Conservation (phyloP, 129 eudicot species). For the Erigeron canadensis region DNA sequence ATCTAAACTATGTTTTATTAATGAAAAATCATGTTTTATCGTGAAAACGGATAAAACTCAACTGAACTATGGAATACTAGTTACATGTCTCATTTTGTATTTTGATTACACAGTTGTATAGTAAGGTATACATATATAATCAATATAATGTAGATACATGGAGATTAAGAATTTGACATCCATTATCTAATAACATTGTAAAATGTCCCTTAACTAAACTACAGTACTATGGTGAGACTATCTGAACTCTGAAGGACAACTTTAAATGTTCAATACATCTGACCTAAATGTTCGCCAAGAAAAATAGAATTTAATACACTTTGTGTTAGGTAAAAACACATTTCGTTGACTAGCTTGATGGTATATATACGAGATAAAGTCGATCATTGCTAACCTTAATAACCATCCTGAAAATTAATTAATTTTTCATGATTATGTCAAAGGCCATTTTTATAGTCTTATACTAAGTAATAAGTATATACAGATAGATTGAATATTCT, state of each 20-base stretch:
- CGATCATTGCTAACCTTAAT: conserved; percentile 2
- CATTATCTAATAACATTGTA: no score
- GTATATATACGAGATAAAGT: not conserved
- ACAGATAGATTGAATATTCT: no score
- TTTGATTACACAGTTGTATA: no score
- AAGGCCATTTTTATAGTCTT: not conserved
- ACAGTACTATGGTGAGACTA: no score
- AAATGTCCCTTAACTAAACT: no score
- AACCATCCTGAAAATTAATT: not conserved
- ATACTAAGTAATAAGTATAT: no score
- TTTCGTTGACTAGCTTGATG: conserved; percentile 5
- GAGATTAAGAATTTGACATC: no score
- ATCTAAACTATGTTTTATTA: not conserved
- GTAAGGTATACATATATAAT: no score
- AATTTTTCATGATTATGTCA: not conserved
- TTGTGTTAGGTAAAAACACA: conserved; percentile 16
- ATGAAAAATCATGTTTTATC: not conserved
- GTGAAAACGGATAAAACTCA: not conserved
- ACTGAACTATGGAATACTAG: not conserved
- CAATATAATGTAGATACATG: no score
- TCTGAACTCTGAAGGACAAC: not conserved
- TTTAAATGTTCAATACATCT: conserved; percentile 7
- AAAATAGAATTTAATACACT: conserved; percentile 11
- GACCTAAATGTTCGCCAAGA: conserved; percentile 25
- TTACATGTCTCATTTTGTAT: no score